Evolutionary conservation across 2,329 filamentous ascomycete genomes (phyloP), one percentile per base, ranked within the genome.

Genomic region (Hawksworthiomyces lignivorus): DNA sequence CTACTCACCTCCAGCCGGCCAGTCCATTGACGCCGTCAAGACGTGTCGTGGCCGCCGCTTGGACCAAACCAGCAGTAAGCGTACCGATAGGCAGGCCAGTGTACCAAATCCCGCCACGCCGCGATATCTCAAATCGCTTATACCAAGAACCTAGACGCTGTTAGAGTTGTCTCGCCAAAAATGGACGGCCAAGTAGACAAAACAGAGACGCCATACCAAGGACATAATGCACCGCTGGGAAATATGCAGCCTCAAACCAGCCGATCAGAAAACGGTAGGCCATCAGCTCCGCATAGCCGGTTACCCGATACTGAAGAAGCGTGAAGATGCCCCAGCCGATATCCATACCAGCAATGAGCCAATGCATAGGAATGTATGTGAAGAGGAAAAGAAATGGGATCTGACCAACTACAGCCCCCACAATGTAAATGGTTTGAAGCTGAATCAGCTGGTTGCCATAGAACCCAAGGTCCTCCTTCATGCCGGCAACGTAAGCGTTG

Each of bases 101-200:
- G 1, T 75, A 78, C 52, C 81, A 82, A 37, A 82, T 72, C 24
- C 73, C 77, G 4, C 68, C 75, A 3, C 79, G 67, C 52, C 81
- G 82, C 1, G 74, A 75, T 0, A 82, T 65, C 46, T 82, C 78
- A 10, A 65, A 61, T 17, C 68, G 64, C 0, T 69, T 80, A 49
- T 81, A 82, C 77, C 78, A 82, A 0, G 70, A 51, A 5, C 57
- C 58, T 4, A n/a, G n/a, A n/a, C n/a, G n/a, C n/a, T n/a, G n/a
- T n/a, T n/a, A n/a, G n/a, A n/a, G n/a, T n/a, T n/a, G n/a, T n/a
- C n/a, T n/a, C n/a, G n/a, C n/a, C n/a, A n/a, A n/a, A n/a, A n/a
- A n/a, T n/a, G n/a, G n/a, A n/a, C n/a, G n/a, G n/a, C n/a, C n/a
- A n/a, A n/a, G n/a, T n/a, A n/a, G n/a, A n/a, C n/a, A n/a, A n/a